A percentile compares a stretch with the other conserved stretches of the same genome.
phyloP scores from a whole-genome alignment of 805 yeast species.

The Sugiyamaella marilandica region DNA sequence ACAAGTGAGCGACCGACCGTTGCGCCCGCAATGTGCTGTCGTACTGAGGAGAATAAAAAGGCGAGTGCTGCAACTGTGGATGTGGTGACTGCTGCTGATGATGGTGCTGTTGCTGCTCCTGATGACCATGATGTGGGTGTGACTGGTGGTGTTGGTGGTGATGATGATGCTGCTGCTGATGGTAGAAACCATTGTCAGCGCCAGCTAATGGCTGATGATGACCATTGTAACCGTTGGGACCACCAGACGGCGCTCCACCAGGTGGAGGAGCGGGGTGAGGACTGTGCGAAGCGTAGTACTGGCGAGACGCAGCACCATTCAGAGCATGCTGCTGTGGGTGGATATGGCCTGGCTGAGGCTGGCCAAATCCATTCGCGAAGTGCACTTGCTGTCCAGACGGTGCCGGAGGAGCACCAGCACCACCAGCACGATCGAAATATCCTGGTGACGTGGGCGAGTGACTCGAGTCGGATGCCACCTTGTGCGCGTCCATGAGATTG shows the following conservation, averaged over 20 bases:
- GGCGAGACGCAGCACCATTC: not conserved
- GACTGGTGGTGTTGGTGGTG: not conserved
- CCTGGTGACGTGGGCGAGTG: constrained; percentile 20
- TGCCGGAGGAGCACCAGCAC: not conserved
- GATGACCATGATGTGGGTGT: constrained; percentile 15
- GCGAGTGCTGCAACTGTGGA: constrained; percentile 9
- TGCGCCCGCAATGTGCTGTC: constrained; percentile 10
- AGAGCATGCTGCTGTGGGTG: constrained; percentile 1
- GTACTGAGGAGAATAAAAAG: constrained; percentile 5
- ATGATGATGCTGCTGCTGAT: constrained; percentile 10
- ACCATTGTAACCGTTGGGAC: not conserved
- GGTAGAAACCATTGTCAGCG: not conserved
- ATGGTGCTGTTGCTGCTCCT: constrained; percentile 7
- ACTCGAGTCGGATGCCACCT: not conserved
- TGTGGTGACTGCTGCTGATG: constrained; percentile 11
- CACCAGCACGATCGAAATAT: constrained; percentile 1
- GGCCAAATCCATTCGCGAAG: not conserved
- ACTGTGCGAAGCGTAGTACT: not conserved
- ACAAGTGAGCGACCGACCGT: constrained; percentile 14
- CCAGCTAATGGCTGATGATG: not conserved
- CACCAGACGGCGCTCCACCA: not conserved
- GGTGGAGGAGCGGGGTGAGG: not conserved
- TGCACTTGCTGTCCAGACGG: constrained; percentile 2
- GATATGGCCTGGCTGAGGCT: not conserved
- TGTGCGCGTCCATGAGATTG: not conserved